Evolutionary conservation across 1,284 basidiomycete species (phyloP), one percentile per base, ranked within the genome.

Genomic region (Trichosporon asahii): DNA sequence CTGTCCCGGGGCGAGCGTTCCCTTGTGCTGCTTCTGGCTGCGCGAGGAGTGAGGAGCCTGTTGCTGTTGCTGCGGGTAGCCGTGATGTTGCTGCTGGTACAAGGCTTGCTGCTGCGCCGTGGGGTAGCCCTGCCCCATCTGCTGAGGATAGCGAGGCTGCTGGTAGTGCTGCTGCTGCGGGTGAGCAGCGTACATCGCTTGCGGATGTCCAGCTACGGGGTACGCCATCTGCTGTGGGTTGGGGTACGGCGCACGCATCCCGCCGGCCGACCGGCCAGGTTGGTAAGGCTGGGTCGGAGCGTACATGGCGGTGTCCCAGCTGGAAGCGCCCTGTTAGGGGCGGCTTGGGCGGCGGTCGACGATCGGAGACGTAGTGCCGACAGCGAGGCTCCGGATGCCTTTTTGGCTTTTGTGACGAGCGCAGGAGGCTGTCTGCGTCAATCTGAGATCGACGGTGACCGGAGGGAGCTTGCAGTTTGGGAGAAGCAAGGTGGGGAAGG

Each of bases 1-100:
- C 80, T 97, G 95, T 3, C 96, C 96, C 0, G 87, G 86, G 6
- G 82, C 80, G 8, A 87, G 78, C 0, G 84, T 85, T 2, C 85
- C 85, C 75, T 84, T 84, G 70, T 81, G 78, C 31, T 67, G 72
- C 33, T 73, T 77, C 27, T 68, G 74, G 27, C 64, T 18, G 27
- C 57, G 57, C 18, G 57, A 61, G 29, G 57, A 61, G 57, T 61
- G 57, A 27, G 27, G 57, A n/a, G 27, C 27, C 29, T 61, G 57
- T 31, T 61, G 57, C 29, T 61, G 57, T 23, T 61, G 57, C 18
- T 61, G 57, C 57, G 57, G 27, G 57, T 61, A 61, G 14, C 57
- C 57, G 27, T 29, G 55, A 9, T 60, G 57, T 27, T 61, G 57
- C 29, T 61, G 57, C 57, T 61, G 57, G 27, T 61, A 61, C 57